phyloP scores from a whole-genome alignment of 2,329 filamentous ascomycete species.

The Trichophyton rubrum region DNA sequence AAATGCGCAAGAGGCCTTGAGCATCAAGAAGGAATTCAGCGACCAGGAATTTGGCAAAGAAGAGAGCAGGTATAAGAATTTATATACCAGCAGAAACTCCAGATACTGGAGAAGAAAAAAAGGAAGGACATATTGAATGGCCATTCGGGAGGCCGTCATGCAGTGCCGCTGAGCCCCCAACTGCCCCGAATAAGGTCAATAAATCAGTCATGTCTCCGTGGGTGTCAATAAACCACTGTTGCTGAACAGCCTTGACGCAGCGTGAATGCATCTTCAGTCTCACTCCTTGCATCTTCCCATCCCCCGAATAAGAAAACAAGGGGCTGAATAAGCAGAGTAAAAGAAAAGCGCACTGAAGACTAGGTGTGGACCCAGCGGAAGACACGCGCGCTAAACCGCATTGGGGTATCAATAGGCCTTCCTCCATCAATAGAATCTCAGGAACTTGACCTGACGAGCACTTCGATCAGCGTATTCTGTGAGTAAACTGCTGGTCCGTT shows the following conservation, averaged over 20 bases:
- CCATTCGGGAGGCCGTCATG: not conserved
- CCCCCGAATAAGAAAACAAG: slow-evolving; percentile 8
- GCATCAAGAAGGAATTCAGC: not conserved
- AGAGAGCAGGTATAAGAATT: not conserved
- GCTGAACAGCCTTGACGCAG: slow-evolving; percentile 2
- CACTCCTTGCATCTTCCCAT: not conserved
- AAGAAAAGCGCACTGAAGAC: not conserved
- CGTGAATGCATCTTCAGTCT: slow-evolving; percentile 11
- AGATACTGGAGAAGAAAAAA: not conserved
- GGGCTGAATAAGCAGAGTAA: not conserved
- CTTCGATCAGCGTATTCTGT: not conserved
- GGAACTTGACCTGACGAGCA: not conserved
- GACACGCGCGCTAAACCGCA: slow-evolving; percentile 9
- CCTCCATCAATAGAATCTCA: slow-evolving; percentile 1
- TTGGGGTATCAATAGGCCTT: slow-evolving; percentile 13
- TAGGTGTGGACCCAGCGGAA: not conserved
- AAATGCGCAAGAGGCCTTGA: not conserved
- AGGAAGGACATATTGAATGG: not conserved
- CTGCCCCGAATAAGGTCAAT: not conserved
- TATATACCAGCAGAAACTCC: not conserved
- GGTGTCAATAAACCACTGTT: not conserved
- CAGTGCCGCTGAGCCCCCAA: not conserved
- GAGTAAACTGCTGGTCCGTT: not conserved
- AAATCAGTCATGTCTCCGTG: not conserved
- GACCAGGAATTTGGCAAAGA: not conserved